A percentile compares a stretch with the other conserved stretches of the same genome.
Evolutionary conservation across 164 flowering plant genomes (phyloP).

Genomic region (Euptelea pleiosperma): DNA sequence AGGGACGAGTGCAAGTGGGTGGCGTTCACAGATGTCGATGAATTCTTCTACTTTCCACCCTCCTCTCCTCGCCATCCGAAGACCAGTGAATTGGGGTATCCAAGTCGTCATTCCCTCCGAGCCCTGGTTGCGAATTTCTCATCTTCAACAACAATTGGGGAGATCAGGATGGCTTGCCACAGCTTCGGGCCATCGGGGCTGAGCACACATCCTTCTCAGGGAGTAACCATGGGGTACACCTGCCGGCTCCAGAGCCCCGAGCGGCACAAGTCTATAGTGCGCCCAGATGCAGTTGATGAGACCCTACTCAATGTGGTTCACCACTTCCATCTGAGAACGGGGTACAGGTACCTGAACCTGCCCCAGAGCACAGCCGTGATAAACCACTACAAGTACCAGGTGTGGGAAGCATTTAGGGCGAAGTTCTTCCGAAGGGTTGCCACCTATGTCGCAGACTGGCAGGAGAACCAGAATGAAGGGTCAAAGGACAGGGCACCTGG

Average conservation of each 20-base stretch:
- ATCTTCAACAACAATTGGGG: slow-evolving; percentile 45
- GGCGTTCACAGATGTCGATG: slow-evolving; percentile 86
- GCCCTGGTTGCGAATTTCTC: slow-evolving; percentile 45
- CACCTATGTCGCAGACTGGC: slow-evolving; percentile 92
- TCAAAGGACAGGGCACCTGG: slow-evolving; percentile 94
- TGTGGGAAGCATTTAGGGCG: slow-evolving; percentile 77
- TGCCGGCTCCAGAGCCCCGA: slow-evolving; percentile 79
- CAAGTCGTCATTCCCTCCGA: slow-evolving; percentile 40
- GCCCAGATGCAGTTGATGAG: slow-evolving; percentile 50
- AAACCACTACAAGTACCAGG: slow-evolving; percentile 92
- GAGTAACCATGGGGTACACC: slow-evolving; percentile 81
- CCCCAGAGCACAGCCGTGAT: slow-evolving; percentile 50
- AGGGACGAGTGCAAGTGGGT: slow-evolving; percentile 73
- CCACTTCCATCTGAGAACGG: slow-evolving; percentile 60
- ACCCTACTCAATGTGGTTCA: slow-evolving; percentile 81
- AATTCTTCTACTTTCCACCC: slow-evolving; percentile 69
- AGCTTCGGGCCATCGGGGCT: slow-evolving; percentile 93
- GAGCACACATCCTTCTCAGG: slow-evolving; percentile 46
- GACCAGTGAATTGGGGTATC: slow-evolving; percentile 16
- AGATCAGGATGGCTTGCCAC: slow-evolving; percentile 75
- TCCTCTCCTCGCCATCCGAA: slow-evolving; percentile 17
- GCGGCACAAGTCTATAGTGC: slow-evolving; percentile 78
- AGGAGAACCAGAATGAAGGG: slow-evolving; percentile 69
- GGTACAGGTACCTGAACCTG: slow-evolving; percentile 44
- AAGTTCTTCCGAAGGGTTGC: slow-evolving; percentile 85